A percentile compares a stretch with the other conserved stretches of the same genome.
Conservation (phyloP, 768 basidiomycete species). For the Clitopilus hobsonii region DNA sequence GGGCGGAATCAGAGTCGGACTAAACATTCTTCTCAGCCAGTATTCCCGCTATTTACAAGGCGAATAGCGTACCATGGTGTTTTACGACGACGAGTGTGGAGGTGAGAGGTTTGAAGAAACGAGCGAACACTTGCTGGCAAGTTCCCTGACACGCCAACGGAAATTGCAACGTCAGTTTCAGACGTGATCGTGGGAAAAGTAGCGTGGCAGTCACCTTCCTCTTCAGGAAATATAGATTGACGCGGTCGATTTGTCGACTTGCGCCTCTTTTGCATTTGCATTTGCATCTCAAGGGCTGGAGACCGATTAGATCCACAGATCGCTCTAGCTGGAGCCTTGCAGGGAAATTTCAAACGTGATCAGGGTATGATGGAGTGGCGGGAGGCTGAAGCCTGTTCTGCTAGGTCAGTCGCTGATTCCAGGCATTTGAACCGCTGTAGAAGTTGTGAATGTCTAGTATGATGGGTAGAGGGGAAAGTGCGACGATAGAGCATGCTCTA, state of each 20-base stretch:
- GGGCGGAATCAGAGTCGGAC: slow-evolving; percentile 79
- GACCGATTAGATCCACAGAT: too few relatives aligned
- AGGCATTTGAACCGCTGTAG: too few relatives aligned
- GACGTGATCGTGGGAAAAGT: slow-evolving; percentile 15
- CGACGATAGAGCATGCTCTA: too few relatives aligned
- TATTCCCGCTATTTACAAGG: neutral
- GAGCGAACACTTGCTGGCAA: slow-evolving; percentile 14
- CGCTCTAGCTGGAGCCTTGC: too few relatives aligned
- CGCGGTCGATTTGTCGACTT: neutral
- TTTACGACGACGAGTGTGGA: slow-evolving; percentile 10
- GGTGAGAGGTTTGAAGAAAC: slow-evolving; percentile 5
- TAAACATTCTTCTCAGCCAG: slow-evolving; percentile 20
- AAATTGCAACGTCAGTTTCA: slow-evolving; percentile 19
- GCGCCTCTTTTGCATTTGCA: slow-evolving; percentile 5
- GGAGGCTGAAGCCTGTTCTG: too few relatives aligned
- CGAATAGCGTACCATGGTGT: slow-evolving; percentile 30
- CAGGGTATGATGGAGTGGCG: too few relatives aligned
- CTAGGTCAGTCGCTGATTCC: too few relatives aligned
- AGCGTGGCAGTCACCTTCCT: neutral
- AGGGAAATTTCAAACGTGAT: too few relatives aligned
- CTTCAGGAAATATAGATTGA: neutral
- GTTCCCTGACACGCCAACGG: neutral
- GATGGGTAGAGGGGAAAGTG: too few relatives aligned
- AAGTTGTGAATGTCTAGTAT: too few relatives aligned
- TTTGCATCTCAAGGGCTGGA: too few relatives aligned